Base-by-base conservation (phyloP, 2,329 filamentous ascomycete genomes). In the Pyrenophora graminea region DNA sequence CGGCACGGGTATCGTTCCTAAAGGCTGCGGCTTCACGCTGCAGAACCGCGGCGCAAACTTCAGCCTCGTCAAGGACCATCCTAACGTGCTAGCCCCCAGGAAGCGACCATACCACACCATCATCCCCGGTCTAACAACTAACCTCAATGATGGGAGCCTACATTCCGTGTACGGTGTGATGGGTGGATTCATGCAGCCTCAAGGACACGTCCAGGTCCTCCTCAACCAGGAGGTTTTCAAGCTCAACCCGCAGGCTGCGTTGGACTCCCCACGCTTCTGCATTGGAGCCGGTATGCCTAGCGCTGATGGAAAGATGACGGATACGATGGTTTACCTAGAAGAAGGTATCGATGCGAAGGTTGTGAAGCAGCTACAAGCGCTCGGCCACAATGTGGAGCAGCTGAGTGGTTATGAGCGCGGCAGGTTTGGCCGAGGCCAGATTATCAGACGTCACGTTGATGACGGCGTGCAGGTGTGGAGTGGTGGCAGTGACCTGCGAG, bases 181-280 rank as follows among this genome's bases (percentile, higher is more conserved):
- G 94, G 94, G 94, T 45, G 93, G 91, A 2, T 97, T 95, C 75
- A 97, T 97, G 89, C 94, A 99, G 76, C 94, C 94, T 0, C 94
- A 97, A 74, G 94, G 93, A 18, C 94, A 97, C 54, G 87, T 97
- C 0, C 94, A 97, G 74, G 91, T 96, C 0, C 76, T 99, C 8
- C 79, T 97, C 2, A 96, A 95, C 60, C 92, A 96, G 82, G 75
- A 96, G 0, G 84, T 91, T 0, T 96, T 92, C 63, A 85, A 86
- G 1, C 80, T 91, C 45, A 88, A 87, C 56, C 91, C 92, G 0
- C 94, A 99, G 74, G 85, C 90, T 52, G 91, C 93, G 2, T 81
- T 97, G 0, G 94, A 99, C 68, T 88, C 93, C 3, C 93, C 94
- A 13, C 81, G 94, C n/a, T 82, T 97, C 59, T 97, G 91, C 64